A percentile compares a stretch with the other conserved stretches of the same genome.
phyloP scores from a whole-genome alignment of 1,284 basidiomycete species.

The Austroboletus niveus region DNA sequence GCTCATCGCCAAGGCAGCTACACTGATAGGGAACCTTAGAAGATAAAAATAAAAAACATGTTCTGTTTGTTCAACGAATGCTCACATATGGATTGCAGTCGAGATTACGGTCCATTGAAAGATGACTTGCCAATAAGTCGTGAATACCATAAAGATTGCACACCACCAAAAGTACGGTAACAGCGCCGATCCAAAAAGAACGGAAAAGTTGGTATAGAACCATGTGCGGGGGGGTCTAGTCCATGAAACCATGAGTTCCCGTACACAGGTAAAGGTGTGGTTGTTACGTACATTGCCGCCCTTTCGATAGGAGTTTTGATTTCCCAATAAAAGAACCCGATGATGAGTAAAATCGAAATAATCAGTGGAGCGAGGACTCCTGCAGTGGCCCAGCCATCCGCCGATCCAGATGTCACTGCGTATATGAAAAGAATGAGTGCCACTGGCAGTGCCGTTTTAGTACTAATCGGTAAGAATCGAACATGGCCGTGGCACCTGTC shows the following conservation, averaged over 20 bases:
- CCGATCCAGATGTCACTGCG: slow-evolving; percentile 39
- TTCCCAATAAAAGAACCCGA: slow-evolving; percentile 42
- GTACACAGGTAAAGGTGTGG: neutral
- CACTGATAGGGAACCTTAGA: slow-evolving; percentile 42
- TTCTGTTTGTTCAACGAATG: neutral
- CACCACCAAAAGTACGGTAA: slow-evolving; percentile 42
- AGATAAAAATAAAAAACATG: slow-evolving; percentile 5
- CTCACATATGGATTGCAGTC: slow-evolving; percentile 35
- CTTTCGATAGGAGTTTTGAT: slow-evolving; percentile 28
- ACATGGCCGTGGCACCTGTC: slow-evolving; percentile 22
- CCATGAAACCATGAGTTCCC: neutral
- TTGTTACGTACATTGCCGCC: slow-evolving; percentile 35
- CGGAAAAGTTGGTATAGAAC: slow-evolving; percentile 40
- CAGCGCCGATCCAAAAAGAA: slow-evolving; percentile 37
- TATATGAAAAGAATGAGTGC: slow-evolving; percentile 41
- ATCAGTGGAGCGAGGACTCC: slow-evolving; percentile 35
- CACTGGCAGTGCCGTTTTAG: slow-evolving; percentile 21
- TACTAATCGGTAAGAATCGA: neutral
- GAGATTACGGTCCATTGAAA: slow-evolving; percentile 36
- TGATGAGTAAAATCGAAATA: slow-evolving; percentile 34
- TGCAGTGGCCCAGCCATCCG: slow-evolving; percentile 36
- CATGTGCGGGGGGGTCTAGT: slow-evolving; percentile 39
- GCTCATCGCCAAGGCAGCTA: slow-evolving; percentile 36
- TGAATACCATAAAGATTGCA: slow-evolving; percentile 30
- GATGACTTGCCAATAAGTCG: slow-evolving; percentile 37